Base-by-base conservation (phyloP, 208 protist genomes). In the Wallacemonas sp. region DNA sequence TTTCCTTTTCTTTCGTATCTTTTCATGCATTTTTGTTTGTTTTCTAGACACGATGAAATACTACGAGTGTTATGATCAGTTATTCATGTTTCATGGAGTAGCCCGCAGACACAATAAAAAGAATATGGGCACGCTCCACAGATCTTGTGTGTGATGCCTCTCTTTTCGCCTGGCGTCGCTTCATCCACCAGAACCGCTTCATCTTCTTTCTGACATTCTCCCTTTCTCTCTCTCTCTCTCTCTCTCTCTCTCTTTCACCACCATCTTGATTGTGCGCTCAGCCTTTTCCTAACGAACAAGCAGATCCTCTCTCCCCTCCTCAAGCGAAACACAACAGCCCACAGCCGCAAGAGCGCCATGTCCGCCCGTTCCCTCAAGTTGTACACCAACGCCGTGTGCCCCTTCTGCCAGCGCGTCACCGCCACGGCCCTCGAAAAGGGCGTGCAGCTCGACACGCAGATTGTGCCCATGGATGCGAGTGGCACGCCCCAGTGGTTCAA, bases 311-410 rank as follows among this genome's bases (percentile, higher is more conserved):
- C n/a, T n/a, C n/a, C n/a, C n/a, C n/a, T n/a, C n/a, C n/a, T n/a
- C n/a, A n/a, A n/a, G n/a, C n/a, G n/a, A n/a, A n/a, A n/a, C n/a
- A n/a, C n/a, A n/a, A n/a, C n/a, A n/a, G n/a, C n/a, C n/a, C n/a
- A n/a, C n/a, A n/a, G 44, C 44, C 12, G n/a, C 0, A 50, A 25
- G n/a, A 50, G n/a, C 22, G n/a, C 16, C 25, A 65, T 48, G 38
- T 65, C 44, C 18, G 59, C 38, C 16, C 44, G 38, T 65, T 28
- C 61, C 14, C 45, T 67, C 11, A 67, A 52, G 61, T 44, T 67
- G 23, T 67, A 67, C 45, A 38, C 32, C 28, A 67, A 67, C 42
- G 42, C 33, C 0, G 44, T 67, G 14, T 67, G 61, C 45, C 61
- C 61, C 4, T 67, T 55, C 45, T 44, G 33, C 46, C 61, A 67